Percentiles rank a stretch among this genome's conserved stretches.
These are phyloP conservation scores for Klebsormidium nitens DNA, from an alignment of 139 green algal species.

Conservation along the genomic window DNA sequence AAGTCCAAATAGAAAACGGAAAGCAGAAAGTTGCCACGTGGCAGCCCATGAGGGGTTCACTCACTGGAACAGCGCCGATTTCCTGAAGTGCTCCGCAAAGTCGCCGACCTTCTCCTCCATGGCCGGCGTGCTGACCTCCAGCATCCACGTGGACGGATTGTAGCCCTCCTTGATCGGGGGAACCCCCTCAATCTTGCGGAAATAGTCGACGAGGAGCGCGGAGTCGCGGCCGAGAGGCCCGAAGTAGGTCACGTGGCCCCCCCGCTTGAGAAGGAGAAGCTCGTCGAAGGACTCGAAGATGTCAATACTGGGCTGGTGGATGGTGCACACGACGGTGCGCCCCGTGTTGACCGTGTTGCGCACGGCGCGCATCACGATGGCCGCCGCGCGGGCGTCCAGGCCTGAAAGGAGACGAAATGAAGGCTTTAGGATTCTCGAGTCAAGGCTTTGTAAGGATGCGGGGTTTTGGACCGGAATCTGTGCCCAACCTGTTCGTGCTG, in stretches of 20 bases:
- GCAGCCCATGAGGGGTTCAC: too few species aligned
- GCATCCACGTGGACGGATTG: slow-evolving; percentile 49
- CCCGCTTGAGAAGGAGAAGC: slow-evolving; percentile 23
- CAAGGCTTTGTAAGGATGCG: too few species aligned
- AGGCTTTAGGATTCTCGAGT: too few species aligned
- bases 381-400: slow-evolving; percentile 28
- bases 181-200: slow-evolving; percentile 7
- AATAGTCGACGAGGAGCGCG: slow-evolving; percentile 14
- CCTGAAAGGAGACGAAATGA: too few species aligned
- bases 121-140: slow-evolving; percentile 31
- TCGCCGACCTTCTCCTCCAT: not conserved
- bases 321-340: slow-evolving; percentile 25
- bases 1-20: too few species aligned
- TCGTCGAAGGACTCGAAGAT: not conserved
- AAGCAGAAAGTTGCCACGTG: too few species aligned
- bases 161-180: slow-evolving; percentile 24
- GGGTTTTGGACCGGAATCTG: too few species aligned
- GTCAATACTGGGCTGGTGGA: slow-evolving; percentile 21
- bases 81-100: slow-evolving; percentile 1
- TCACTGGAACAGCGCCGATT: not conserved
- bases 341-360: slow-evolving; percentile 38
- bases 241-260: slow-evolving; percentile 26
- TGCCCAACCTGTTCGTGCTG: too few species aligned
- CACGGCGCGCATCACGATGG: slow-evolving; percentile 37
- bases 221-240: slow-evolving; percentile 12